These are phyloP conservation scores for Physcomitrellopsis africana DNA, from an alignment of 225 moss, liverwort and hornwort genomes.

Conservation along the genomic window DNA sequence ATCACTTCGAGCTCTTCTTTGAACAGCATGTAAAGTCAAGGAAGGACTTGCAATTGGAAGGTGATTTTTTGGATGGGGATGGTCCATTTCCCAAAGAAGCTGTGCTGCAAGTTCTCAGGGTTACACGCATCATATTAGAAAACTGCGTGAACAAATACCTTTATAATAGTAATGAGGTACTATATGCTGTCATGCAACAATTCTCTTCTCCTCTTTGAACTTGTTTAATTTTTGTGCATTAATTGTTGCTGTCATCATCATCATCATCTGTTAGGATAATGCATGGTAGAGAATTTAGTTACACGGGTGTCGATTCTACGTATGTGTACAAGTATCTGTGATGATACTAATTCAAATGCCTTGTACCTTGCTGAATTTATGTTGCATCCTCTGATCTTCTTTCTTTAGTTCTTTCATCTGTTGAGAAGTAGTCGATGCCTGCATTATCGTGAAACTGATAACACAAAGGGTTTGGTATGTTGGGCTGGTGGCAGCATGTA, in stretches of 20 bases:
- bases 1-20: conserved; percentile 69
- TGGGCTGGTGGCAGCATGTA: conserved; percentile 78
- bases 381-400: not conserved
- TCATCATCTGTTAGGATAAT: conserved; percentile 2
- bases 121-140: conserved; percentile 68
- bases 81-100: conserved; percentile 58
- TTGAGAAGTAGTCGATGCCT: not conserved
- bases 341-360: no score
- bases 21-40: conserved; percentile 68
- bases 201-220: not conserved
- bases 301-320: no score
- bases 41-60: conserved; percentile 70
- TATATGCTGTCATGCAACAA: conserved; percentile 16
- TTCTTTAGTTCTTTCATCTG: not conserved
- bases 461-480: conserved; percentile 34
- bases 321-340: no score
- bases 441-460: conserved; percentile 28
- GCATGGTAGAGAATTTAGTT: conserved; percentile 8
- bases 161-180: conserved; percentile 95
- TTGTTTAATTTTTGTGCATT: not conserved
- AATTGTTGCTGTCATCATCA: not conserved
- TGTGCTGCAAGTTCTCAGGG: conserved; percentile 66
- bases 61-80: conserved; percentile 45
- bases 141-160: conserved; percentile 87
- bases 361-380: not conserved